phyloP scores from a whole-genome alignment of 257 asterid species.

The Penstemon barbatus region DNA sequence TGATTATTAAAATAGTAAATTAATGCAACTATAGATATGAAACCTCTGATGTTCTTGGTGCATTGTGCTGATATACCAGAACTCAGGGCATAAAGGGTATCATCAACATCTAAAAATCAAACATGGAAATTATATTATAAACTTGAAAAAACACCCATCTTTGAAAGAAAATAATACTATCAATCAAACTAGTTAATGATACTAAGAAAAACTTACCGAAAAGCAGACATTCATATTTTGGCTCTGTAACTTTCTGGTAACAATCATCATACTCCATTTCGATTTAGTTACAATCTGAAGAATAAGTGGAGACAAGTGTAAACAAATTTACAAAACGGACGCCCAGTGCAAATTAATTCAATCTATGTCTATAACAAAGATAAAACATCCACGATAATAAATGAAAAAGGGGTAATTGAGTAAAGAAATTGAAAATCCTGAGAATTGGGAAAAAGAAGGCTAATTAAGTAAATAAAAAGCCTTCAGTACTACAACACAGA shows the following conservation, averaged over 20 bases:
- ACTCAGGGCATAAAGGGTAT: slow-evolving; percentile 80
- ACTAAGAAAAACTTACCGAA: slow-evolving; percentile 58
- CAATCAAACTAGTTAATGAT: neutral
- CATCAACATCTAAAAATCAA: slow-evolving; percentile 73
- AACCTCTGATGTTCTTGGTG: slow-evolving; percentile 79
- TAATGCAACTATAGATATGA: neutral
- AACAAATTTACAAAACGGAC: neutral
- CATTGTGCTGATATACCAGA: slow-evolving; percentile 73
- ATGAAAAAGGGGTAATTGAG: neutral
- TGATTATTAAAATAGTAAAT: slow-evolving; percentile 1
- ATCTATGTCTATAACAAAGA: neutral
- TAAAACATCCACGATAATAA: neutral
- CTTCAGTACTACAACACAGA: too few relatives aligned
- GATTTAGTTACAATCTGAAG: slow-evolving; percentile 26
- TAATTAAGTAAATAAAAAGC: too few relatives aligned
- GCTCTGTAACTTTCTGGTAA: slow-evolving; percentile 42
- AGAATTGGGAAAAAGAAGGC: neutral
- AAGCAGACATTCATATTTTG: slow-evolving; percentile 72
- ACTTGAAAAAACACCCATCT: neutral
- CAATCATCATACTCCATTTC: slow-evolving; percentile 55
- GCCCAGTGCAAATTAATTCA: neutral
- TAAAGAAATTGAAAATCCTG: neutral
- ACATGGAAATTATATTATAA: neutral
- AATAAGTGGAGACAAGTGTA: neutral
- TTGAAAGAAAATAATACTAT: neutral